phyloP scores from a whole-genome alignment of 2,329 filamentous ascomycete genomes.

The Zymoseptoria crescenta region DNA sequence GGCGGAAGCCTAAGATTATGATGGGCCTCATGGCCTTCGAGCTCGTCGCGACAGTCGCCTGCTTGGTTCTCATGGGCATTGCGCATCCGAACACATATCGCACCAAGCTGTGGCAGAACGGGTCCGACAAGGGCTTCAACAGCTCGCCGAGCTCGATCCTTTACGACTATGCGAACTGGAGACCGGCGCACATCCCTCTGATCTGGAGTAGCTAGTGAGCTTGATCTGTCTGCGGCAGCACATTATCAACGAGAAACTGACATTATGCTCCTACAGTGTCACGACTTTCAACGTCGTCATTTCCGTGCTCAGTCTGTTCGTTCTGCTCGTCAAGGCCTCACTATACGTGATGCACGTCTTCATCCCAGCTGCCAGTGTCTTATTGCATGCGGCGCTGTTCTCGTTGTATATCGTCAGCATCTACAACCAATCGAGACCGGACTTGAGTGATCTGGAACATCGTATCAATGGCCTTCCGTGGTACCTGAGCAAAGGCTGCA shows the following conservation, averaged over 20 bases:
- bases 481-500: constrained; percentile 67
- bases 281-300: constrained; percentile 71
- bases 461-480: constrained; percentile 58
- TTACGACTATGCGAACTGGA: constrained; percentile 67
- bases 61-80: constrained; percentile 64
- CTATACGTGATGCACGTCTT: constrained; percentile 64
- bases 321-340: constrained; percentile 63
- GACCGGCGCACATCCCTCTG: constrained; percentile 53
- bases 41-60: constrained; percentile 55
- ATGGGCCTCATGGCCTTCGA: constrained; percentile 57
- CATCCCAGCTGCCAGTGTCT: constrained; percentile 55
- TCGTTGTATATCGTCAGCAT: constrained; percentile 59
- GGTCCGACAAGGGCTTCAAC: constrained; percentile 63
- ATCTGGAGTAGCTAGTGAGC: constrained; percentile 68
- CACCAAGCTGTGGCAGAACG: constrained; percentile 64
- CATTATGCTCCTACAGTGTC: constrained; percentile 43
- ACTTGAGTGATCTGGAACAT: constrained; percentile 58
- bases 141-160: constrained; percentile 62
- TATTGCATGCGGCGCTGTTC: constrained; percentile 51
- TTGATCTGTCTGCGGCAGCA: not conserved
- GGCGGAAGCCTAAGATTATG: constrained; percentile 46
- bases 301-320: constrained; percentile 66
- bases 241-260: constrained; percentile 4
- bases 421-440: constrained; percentile 64
- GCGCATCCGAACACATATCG: constrained; percentile 66